phyloP scores from a whole-genome alignment of 805 yeast species.

The Candida bentonensis region DNA sequence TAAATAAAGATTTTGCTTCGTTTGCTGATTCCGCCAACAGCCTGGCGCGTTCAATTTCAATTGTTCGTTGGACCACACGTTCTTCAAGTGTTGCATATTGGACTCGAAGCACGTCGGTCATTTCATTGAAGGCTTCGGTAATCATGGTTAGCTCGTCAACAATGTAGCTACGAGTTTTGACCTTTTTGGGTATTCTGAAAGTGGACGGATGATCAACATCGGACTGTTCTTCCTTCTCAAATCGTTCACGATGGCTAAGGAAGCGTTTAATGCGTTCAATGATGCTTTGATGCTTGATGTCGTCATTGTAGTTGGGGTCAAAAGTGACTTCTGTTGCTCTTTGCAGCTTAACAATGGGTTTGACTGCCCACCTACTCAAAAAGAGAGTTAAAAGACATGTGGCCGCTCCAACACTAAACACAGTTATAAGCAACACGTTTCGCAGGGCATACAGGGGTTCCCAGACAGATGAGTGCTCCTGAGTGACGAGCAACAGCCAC shows the following conservation, averaged over 20 bases:
- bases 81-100: constrained; percentile 82
- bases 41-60: constrained; percentile 53
- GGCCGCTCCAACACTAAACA: constrained; percentile 61
- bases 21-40: constrained; percentile 51
- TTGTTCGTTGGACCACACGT: constrained; percentile 73
- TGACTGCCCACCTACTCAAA: constrained; percentile 67
- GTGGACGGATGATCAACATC: background rate
- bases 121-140: constrained; percentile 76
- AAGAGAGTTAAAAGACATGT: constrained; percentile 70
- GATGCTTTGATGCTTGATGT: background rate
- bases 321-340: constrained; percentile 51
- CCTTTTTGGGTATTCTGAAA: constrained; percentile 4
- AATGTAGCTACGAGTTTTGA: constrained; percentile 4
- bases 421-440: constrained; percentile 62
- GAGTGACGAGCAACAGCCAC: constrained; percentile 72
- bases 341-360: constrained; percentile 68
- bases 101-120: constrained; percentile 75
- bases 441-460: constrained; percentile 49
- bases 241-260: background rate
- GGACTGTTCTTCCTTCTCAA: background rate
- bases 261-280: background rate
- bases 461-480: constrained; percentile 41
- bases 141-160: constrained; percentile 76
- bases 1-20: constrained; percentile 85
- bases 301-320: constrained; percentile 30